A percentile compares a stretch with the other conserved stretches of the same genome.
Conservation (phyloP, 768 basidiomycete genomes). For the Mycena rosella region DNA sequence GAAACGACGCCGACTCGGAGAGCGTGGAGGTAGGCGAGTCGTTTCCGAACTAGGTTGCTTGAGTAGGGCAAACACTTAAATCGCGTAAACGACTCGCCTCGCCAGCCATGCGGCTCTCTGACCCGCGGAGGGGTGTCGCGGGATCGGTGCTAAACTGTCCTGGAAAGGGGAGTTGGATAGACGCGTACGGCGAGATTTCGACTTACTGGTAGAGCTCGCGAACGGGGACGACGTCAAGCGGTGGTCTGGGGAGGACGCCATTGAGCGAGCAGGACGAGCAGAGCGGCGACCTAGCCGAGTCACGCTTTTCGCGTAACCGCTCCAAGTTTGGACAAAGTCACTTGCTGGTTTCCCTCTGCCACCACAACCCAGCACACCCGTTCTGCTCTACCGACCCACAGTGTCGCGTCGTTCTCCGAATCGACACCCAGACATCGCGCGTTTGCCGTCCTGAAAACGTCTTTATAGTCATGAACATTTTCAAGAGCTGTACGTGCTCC, state of each 20-base stretch:
- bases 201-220: constrained; percentile 36
- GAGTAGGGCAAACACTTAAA: not conserved
- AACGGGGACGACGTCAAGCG: constrained; percentile 37
- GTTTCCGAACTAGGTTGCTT: constrained; percentile 22
- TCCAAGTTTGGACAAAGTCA: constrained; percentile 19
- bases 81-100: constrained; percentile 31
- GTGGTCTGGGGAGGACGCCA: constrained; percentile 33
- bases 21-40: constrained; percentile 50
- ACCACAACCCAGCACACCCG: not conserved
- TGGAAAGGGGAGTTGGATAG: not conserved
- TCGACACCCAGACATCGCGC: not conserved
- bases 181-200: not conserved
- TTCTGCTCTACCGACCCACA: constrained; percentile 12
- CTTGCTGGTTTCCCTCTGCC: constrained; percentile 30
- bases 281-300: too few relatives aligned
- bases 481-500: constrained; percentile 77
- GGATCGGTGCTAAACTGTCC: constrained; percentile 30
- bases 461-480: constrained; percentile 78
- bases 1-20: constrained; percentile 46
- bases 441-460: constrained; percentile 21
- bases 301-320: constrained; percentile 36
- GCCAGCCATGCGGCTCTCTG: constrained; percentile 33
- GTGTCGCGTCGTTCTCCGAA: constrained; percentile 21
- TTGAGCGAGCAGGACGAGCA: constrained; percentile 22
- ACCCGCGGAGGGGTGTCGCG: constrained; percentile 21